phyloP scores from a whole-genome alignment of 202 grass and related monocot genomes.

The Eragrostis tef region DNA sequence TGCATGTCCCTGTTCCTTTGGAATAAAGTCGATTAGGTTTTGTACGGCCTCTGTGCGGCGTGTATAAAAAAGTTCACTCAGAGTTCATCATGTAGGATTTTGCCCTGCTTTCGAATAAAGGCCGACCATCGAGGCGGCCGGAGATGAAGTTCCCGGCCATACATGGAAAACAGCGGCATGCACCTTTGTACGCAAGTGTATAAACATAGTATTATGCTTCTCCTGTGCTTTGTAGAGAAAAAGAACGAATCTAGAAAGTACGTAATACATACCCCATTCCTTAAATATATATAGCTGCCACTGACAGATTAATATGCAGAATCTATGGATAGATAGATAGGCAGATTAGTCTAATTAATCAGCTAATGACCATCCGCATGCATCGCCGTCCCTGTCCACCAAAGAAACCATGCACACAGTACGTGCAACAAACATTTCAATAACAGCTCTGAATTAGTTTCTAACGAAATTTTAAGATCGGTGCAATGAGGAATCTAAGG shows the following conservation, averaged over 20 bases:
- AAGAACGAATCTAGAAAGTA: not conserved
- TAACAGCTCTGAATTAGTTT: not conserved
- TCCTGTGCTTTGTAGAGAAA: not conserved
- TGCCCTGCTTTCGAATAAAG: not conserved
- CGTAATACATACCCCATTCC: not conserved
- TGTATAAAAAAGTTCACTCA: not conserved
- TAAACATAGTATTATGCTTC: not conserved
- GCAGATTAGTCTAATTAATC: not conserved
- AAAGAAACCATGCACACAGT: not conserved
- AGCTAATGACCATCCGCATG: not conserved
- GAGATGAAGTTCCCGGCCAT: conserved; percentile 1
- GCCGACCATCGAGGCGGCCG: not conserved
- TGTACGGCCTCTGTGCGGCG: not conserved
- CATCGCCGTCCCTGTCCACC: conserved; percentile 7
- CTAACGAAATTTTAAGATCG: not conserved
- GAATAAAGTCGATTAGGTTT: conserved; percentile 21
- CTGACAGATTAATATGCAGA: not conserved
- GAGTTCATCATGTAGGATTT: not conserved
- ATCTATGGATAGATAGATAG: not conserved
- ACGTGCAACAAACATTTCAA: conserved; percentile 25
- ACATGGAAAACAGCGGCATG: not conserved
- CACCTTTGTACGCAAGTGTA: not conserved
- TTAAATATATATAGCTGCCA: not conserved
- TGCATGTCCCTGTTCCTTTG: conserved; percentile 1
- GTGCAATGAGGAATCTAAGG: not conserved